Base-by-base conservation (phyloP, 352 stramenopile genomes). In the Elongisporangium senticosum region DNA sequence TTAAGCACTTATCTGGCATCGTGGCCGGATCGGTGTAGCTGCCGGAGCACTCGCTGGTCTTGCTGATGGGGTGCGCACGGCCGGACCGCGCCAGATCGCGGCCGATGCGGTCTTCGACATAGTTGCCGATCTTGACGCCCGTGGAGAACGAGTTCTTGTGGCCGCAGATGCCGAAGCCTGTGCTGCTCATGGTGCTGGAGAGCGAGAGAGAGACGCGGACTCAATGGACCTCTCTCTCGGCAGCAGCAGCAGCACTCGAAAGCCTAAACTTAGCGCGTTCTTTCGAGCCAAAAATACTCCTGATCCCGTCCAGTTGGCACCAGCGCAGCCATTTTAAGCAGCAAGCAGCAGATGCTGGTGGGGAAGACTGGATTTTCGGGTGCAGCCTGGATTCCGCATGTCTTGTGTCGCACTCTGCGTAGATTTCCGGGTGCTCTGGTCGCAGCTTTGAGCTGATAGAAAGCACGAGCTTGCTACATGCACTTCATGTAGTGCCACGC, bases 121-220 rank as follows among this genome's bases (percentile, higher is more conserved):
- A 94, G 64, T 92, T 94, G 33, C 84, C 82, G 61, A 90, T 68
- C 65, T 90, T 90, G 50, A 90, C 78, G 24, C 73, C 71, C 20
- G 78, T 83, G 8, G 70, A 79, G 61, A 86, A 94, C 62, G 77
- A 68, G 73, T 94, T 94, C 77, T 92, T 92, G 75, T 92, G 84
- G 3, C 84, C 82, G 51, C 82, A 90, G 48, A 92, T 79, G 47
- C 84, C 84, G 54, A 82, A 91, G 7, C 84, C 84, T 26, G 69
- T 52, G 56, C 33, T 43, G 33, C 33, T 43, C 33, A 43, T 43
- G 33, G 8, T 17, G 33, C 33, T 17, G 8, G 23, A 2, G 23
- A 5, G 23, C 23, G 13, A 43, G 10, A 43, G 33, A 43, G 33
- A 43, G 33, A 43, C 8, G 26, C 8, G 26, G 26, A 37, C 33